phyloP scores from a whole-genome alignment of 768 basidiomycete genomes.

The Suillus plorans region DNA sequence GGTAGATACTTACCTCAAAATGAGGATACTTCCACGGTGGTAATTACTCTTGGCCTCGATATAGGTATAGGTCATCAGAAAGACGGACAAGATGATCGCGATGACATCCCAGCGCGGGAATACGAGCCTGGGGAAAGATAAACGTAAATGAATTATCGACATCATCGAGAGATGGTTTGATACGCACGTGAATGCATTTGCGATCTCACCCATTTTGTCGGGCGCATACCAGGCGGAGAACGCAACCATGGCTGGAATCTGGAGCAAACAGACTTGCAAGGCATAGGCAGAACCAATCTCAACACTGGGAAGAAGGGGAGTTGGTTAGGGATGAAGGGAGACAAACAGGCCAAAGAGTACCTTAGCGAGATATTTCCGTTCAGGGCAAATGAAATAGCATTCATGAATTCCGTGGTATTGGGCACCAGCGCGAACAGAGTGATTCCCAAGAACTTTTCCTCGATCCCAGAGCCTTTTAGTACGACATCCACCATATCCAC shows the following conservation, averaged over 20 bases:
- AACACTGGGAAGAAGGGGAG: constrained; percentile 60
- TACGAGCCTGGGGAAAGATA: constrained; percentile 62
- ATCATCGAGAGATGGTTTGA: background rate
- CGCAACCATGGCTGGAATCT: constrained; percentile 98
- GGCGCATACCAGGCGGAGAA: constrained; percentile 96
- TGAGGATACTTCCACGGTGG: constrained; percentile 93
- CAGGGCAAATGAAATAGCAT: constrained; percentile 96
- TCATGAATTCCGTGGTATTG: constrained; percentile 99
- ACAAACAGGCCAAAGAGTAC: constrained; percentile 40
- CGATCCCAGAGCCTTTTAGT: constrained; percentile 85
- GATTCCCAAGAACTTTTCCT: constrained; percentile 96
- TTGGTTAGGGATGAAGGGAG: background rate
- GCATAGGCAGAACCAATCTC: constrained; percentile 99
- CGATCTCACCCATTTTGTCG: constrained; percentile 78
- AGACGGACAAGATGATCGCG: constrained; percentile 92
- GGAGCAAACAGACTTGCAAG: constrained; percentile 94
- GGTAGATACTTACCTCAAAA: constrained; percentile 67
- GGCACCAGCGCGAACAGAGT: constrained; percentile 97
- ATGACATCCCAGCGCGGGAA: constrained; percentile 99
- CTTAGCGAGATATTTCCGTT: constrained; percentile 96
- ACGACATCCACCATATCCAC: constrained; percentile 96
- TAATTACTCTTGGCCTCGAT: constrained; percentile 99
- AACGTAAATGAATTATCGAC: constrained; percentile 4
- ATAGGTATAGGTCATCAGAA: constrained; percentile 97
- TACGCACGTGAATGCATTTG: constrained; percentile 91